Base-by-base conservation (phyloP, 2,329 filamentous ascomycete species). In the Cryphonectria parasitica region DNA sequence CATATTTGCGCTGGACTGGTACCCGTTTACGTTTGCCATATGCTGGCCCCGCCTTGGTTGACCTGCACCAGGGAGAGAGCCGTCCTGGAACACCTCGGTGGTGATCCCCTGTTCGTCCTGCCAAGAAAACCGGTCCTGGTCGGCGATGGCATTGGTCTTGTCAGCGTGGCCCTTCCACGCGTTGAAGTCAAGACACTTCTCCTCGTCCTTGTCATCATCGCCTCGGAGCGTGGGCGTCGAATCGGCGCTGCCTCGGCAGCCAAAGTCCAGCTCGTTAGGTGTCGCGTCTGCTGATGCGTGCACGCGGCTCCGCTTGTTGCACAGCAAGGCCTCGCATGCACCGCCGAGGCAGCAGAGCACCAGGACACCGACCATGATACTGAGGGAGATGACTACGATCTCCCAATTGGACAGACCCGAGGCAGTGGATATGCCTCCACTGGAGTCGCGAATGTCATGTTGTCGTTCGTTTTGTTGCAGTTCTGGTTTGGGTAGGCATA, bases 311-410 rank as follows among this genome's bases (percentile, higher is more conserved):
- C 68, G 43, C 25, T 62, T 66, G 39, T 43, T 62, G 28, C 63
- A 49, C 19, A 72, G 36, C 22, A 69, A 0, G 8, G 67, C 63
- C 63, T 72, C 71, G 15, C 65, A 71, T 7, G 69, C 64, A 22
- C 71, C 71, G 10, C 71, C 71, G 3, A 72, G 28, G 31, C 25
- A 19, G 17, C 71, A 69, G 13, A 72, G 41, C 11, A 72, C 11
- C 56, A 72, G 65, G 39, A 72, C 39, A 1, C 39, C 71, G 4
- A 68, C 6, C 1, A 72, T 2, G 5, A 64, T 31, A 17, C 71
- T 62, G 0, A 72, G n/a, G 1, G 67, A 43, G 4, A 72, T 34
- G 1, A 63, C 19, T n/a, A 61, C 65, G 22, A 68, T 31, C n/a
- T 72, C 61, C 66, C 68, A 68, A 15, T 49, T 36, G 7, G 58